A percentile compares a stretch with the other conserved stretches of the same genome.
Evolutionary conservation across 257 asterid species (phyloP).

Genomic region (Euphrasia confusa): DNA sequence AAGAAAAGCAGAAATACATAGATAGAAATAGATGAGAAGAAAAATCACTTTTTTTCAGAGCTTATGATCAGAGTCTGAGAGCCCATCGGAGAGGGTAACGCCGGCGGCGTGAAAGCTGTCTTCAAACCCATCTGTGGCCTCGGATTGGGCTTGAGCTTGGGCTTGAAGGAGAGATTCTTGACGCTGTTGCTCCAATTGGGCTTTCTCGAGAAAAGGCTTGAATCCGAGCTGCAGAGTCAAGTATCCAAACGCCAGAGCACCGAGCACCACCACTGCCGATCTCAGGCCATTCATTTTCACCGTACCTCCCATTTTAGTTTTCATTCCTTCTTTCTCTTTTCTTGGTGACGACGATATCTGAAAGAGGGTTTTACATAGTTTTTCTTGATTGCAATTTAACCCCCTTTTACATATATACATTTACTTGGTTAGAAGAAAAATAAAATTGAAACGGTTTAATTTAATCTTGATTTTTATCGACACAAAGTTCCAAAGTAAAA

Average conservation of each 20-base stretch:
- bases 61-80: conserved; percentile 32
- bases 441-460: too few relatives aligned
- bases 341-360: too few relatives aligned
- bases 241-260: conserved; percentile 78
- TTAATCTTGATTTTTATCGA: too few relatives aligned
- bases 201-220: conserved; percentile 71
- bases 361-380: too few relatives aligned
- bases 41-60: conserved; percentile 18
- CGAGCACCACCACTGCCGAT: conserved; percentile 66
- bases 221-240: conserved; percentile 71
- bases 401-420: too few relatives aligned
- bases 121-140: conserved; percentile 20
- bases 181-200: conserved; percentile 55
- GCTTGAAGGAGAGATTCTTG: conserved; percentile 39
- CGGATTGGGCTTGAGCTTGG: conserved; percentile 31
- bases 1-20: too few relatives aligned
- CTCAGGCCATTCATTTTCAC: conserved; percentile 69
- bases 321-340: neutral
- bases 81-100: conserved; percentile 21
- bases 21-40: neutral
- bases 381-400: too few relatives aligned
- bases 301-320: conserved; percentile 37
- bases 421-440: too few relatives aligned
- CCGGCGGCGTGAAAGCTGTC: conserved; percentile 25
- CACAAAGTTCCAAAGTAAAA: too few relatives aligned